Evolutionary conservation across 2,329 filamentous ascomycete genomes (phyloP).

Genomic region (Plectosphaerella plurivora): DNA sequence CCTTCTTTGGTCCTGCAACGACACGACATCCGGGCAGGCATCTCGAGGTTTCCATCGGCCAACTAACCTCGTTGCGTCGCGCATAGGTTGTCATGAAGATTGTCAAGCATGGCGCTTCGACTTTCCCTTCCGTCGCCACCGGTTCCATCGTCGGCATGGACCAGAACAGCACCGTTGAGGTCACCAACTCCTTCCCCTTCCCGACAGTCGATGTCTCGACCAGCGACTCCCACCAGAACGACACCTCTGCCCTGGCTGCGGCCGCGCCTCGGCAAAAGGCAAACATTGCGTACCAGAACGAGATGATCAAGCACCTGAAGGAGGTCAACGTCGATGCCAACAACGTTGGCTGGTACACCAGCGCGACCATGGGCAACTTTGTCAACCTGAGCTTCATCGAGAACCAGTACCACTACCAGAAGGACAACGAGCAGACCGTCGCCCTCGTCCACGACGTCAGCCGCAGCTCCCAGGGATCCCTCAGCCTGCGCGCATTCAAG

Average conservation of each 20-base stretch:
- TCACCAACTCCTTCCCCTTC: slow-evolving; percentile 95
- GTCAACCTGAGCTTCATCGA: slow-evolving; percentile 93
- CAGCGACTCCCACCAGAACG: slow-evolving; percentile 63
- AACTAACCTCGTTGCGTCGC: not conserved
- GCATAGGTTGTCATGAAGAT: slow-evolving; percentile 93
- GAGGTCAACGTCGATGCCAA: slow-evolving; percentile 99
- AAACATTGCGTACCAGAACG: slow-evolving; percentile 82
- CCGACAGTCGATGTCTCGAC: slow-evolving; percentile 71
- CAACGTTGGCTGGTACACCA: slow-evolving; percentile 98
- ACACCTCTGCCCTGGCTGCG: slow-evolving; percentile 71
- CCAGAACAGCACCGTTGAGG: slow-evolving; percentile 70
- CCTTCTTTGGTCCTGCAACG: slow-evolving; percentile 4
- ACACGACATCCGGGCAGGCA: slow-evolving; percentile 7
- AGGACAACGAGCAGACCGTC: slow-evolving; percentile 83
- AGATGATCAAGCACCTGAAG: slow-evolving; percentile 95
- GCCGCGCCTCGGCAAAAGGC: slow-evolving; percentile 89
- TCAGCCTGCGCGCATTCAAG: slow-evolving; percentile 88
- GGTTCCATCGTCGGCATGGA: slow-evolving; percentile 95
- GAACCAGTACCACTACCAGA: slow-evolving; percentile 97
- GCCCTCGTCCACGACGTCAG: slow-evolving; percentile 93
- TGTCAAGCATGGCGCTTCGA: slow-evolving; percentile 86
- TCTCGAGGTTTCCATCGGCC: slow-evolving; percentile 18
- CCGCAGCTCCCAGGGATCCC: slow-evolving; percentile 85
- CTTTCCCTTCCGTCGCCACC: slow-evolving; percentile 84
- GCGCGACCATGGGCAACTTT: slow-evolving; percentile 98